Evolutionary conservation across 2,329 filamentous ascomycete genomes (phyloP), one percentile per base, ranked within the genome.

Genomic region (Elsinoe australis): DNA sequence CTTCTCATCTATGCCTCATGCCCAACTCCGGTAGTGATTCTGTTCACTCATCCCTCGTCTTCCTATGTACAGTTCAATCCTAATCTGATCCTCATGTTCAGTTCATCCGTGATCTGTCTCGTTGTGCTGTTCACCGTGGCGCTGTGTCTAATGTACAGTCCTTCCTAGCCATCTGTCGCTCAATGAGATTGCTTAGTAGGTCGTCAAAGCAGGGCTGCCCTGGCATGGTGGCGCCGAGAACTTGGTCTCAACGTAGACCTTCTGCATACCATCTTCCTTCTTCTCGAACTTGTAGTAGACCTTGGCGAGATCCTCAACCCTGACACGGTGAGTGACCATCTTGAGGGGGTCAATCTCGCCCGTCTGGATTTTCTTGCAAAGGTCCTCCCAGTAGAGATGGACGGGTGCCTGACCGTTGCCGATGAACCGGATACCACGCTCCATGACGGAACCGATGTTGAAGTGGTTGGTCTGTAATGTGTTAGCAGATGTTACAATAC

Each of bases 381-480:
- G 71, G 3, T 85, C 76, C 18, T 87, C 73, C 87, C 86, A 94
- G 68, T 94, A 92, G 58, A 82, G 78, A 58, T 90, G 85, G 0
- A 94, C 85, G 0, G 87, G 87, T 2, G 78, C 78, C 60, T 82
- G 79, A 3, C 79, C 78, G 55, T 81, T 81, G 33, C 79, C 78
- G 54, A 80, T 88, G 35, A 94, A 75, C 1, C 85, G 81, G 55
- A 94, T 79, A n/a, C 87, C 87, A 24, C 85, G 80, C 67, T 94
- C 80, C 87, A 94, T 94, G 10, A 94, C 61, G 0, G 85, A 81
- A 7, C 87, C 84, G 55, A 88, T 79, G 64, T 85, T 85, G 71
- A 88, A 85, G 62, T 85, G 82, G 64, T 86, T 87, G 18, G 81
- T 85, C 75, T 82, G 53, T 1, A 8, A 9, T 9, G 14, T 5